phyloP scores from a whole-genome alignment of 2,329 filamentous ascomycete genomes.

The Fusarium sp. region DNA sequence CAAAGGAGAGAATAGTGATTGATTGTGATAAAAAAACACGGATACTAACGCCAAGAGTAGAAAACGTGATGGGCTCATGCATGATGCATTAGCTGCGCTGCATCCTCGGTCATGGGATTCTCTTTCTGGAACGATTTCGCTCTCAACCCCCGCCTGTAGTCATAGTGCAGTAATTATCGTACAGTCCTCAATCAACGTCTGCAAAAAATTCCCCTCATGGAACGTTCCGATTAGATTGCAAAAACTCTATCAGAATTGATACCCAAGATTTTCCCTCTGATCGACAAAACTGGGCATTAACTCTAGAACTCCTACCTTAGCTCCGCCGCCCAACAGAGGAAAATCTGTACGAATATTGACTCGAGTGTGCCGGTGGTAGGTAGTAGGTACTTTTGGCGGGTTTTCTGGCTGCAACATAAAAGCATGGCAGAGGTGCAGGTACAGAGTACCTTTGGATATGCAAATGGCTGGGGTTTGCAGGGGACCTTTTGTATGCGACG shows the following conservation, averaged over 20 bases:
- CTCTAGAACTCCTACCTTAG: neutral
- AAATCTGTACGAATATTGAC: constrained; percentile 16
- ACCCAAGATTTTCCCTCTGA: constrained; percentile 18
- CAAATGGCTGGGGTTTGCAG: constrained; percentile 22
- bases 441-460: constrained; percentile 19
- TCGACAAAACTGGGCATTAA: constrained; percentile 36
- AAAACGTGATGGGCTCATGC: constrained; percentile 25
- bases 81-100: constrained; percentile 23
- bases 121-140: constrained; percentile 26
- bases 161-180: neutral
- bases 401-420: constrained; percentile 14
- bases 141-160: constrained; percentile 3
- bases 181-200: neutral
- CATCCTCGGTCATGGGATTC: constrained; percentile 31
- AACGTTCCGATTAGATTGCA: neutral
- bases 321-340: neutral
- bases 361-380: neutral
- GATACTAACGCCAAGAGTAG: constrained; percentile 14
- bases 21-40: neutral
- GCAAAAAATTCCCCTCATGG: neutral
- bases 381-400: neutral
- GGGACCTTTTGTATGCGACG: neutral
- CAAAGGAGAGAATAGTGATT: neutral
- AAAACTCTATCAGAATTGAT: constrained; percentile 14
- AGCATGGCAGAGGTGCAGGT: constrained; percentile 23